Base-by-base conservation (phyloP, 1,284 basidiomycete genomes). In the Microbotryum silenes-acaulis region DNA sequence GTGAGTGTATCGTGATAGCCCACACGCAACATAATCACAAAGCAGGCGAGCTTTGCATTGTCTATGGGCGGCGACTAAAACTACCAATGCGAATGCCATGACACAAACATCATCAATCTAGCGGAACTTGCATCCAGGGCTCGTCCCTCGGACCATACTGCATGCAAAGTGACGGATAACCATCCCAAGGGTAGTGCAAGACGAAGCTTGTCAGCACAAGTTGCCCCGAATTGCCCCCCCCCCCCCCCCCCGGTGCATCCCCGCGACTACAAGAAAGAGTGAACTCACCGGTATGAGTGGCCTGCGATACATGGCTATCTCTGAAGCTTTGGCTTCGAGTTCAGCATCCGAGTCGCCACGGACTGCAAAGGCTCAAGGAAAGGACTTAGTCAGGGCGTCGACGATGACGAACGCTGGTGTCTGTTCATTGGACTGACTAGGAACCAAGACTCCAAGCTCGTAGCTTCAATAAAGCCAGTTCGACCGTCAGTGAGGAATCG, bases 361-460 rank as follows among this genome's bases (percentile, higher is more conserved):
- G 47, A 68, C 64, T 66, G 27, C 4, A 12, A 6, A 6, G 10
- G 18, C 14, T n/a, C 3, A 3, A n/a, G 14, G 4, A 4, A 10
- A 5, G n/a, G n/a, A 54, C 27, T 23, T 7, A 45, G 31, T 23
- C 20, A 47, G n/a, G 44, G n/a, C 8, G 47, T 14, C 9, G 27
- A 51, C 14, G 2, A 27, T 12, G 42, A 18, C 23, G 4, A 10
- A 18, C 31, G 31, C 31, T 10, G 29, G 29, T 31, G 31, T 31
- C 31, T 31, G 31, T 51, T 21, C 33, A 44, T 21, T 7, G 14
- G 46, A 55, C 60, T 27, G 6, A 65, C 64, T 52, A 4, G 64
- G 61, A 0, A 68, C 8, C 2, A 68, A 9, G 25, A 66, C 62
- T 16, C 67, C 65, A 12, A 69, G 47, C 57, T 69, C 67, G 50